These are phyloP conservation scores for Mycena galopus DNA, from an alignment of 768 basidiomycete species.

Conservation along the genomic window DNA sequence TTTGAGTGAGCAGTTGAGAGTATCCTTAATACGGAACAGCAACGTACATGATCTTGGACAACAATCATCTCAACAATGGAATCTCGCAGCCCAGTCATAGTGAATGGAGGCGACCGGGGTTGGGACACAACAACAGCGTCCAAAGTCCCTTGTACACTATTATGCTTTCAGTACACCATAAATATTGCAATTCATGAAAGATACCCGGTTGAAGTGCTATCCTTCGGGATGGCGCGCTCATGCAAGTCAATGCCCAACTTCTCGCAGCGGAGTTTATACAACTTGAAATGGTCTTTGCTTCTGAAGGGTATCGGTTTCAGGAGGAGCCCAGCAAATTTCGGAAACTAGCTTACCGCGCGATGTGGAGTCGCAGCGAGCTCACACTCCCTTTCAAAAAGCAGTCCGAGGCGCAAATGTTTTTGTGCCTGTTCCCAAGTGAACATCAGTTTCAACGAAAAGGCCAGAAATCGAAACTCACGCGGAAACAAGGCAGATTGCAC, in stretches of 20 bases:
- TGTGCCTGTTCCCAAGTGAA: background rate
- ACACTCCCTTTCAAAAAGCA: slow-evolving; percentile 8
- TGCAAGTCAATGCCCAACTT: background rate
- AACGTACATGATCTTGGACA: no score
- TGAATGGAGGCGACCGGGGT: background rate
- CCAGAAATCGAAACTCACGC: background rate
- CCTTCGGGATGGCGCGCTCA: background rate
- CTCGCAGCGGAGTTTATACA: background rate
- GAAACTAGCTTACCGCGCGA: background rate
- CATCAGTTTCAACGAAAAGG: no score
- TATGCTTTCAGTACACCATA: background rate
- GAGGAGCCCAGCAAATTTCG: background rate
- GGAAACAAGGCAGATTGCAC: background rate
- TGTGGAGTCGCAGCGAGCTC: background rate
- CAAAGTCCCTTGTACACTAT: background rate
- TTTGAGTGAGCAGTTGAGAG: background rate
- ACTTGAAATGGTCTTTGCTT: background rate
- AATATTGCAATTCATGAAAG: background rate
- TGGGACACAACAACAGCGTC: background rate
- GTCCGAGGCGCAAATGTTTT: background rate
- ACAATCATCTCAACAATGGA: slow-evolving; percentile 2
- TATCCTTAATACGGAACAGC: no score
- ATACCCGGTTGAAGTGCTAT: background rate
- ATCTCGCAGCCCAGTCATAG: background rate
- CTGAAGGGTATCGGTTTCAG: background rate